These are phyloP conservation scores for Penicillium lagena DNA, from an alignment of 495 filamentous ascomycete species.

Conservation along the genomic window DNA sequence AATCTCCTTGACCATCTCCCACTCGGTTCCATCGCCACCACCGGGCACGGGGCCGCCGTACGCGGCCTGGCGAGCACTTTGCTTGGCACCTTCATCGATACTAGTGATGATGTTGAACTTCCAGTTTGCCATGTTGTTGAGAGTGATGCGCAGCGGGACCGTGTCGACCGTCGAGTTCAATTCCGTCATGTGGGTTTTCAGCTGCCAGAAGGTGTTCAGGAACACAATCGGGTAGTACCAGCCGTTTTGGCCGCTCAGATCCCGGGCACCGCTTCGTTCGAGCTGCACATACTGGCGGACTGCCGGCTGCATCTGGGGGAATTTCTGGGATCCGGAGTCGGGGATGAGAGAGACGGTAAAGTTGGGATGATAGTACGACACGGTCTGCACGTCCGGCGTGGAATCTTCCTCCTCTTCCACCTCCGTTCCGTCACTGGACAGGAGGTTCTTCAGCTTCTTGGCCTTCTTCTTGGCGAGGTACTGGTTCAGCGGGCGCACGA, in stretches of 20 bases:
- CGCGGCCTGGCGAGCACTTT: constrained; percentile 65
- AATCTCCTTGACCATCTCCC: constrained; percentile 93
- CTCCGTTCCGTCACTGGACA: constrained; percentile 50
- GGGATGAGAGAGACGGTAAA: constrained; percentile 84
- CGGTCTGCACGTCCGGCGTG: constrained; percentile 55
- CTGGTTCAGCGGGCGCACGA: constrained; percentile 77
- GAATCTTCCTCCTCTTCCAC: constrained; percentile 45
- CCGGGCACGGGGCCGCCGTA: constrained; percentile 57
- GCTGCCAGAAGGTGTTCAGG: constrained; percentile 95
- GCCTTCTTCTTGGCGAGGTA: constrained; percentile 89
- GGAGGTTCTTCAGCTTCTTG: constrained; percentile 81
- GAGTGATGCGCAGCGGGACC: constrained; percentile 76
- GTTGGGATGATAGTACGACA: constrained; percentile 92
- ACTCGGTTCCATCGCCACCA: constrained; percentile 70
- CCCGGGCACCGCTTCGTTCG: constrained; percentile 67
- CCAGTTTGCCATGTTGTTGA: constrained; percentile 81
- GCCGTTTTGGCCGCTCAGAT: constrained; percentile 76
- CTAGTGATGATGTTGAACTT: constrained; percentile 81
- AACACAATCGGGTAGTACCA: constrained; percentile 97
- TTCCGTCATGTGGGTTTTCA: constrained; percentile 82
- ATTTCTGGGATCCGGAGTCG: constrained; percentile 63
- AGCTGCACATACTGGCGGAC: constrained; percentile 70
- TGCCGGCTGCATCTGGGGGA: constrained; percentile 63
- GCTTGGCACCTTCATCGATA: constrained; percentile 81
- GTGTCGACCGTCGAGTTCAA: constrained; percentile 85